Evolutionary conservation across 106 monocot species (phyloP), one percentile per base, ranked within the genome.

Genomic region (Platanthera guangdongensis): DNA sequence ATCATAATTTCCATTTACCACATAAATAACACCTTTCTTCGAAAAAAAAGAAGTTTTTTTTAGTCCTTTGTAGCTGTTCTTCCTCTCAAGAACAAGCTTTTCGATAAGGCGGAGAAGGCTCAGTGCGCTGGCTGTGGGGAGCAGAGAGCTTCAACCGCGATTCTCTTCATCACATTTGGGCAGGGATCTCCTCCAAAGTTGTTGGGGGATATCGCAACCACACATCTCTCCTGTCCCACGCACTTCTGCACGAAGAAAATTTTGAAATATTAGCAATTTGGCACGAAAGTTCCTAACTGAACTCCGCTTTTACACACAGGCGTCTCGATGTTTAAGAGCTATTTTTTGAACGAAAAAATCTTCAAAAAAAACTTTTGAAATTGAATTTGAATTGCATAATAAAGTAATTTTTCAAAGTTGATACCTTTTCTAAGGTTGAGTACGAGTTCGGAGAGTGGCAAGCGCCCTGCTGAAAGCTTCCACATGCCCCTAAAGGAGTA

Each of bases 121-220:
- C 51, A 72, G 51, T 72, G 72, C 22, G 18, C 7, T 9, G 51
- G 72, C 11, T 72, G 51, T 50, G 83, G 57, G 10, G 84, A 64
- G 53, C 95, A 97, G 13, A 91, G 51, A 4, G 93, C 96, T 83
- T 97, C 96, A 15, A 97, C 96, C 3, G 89, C 93, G 21, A 94
- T 84, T 73, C 81, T 84, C 81, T 97, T 97, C 84, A 86, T 79
- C 51, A 91, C 84, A 60, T 91, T 91, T 1, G 96, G 96, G 68
- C 96, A 97, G 54, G 96, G 96, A 77, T 97, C 96, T 50, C 94
- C 85, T 9, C 95, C 93, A 16, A 97, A 97, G 72, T 86, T 97
- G 70, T 72, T 77, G 11, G 81, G 65, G 13, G 96, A 84, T 75
- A 97, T 91, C 2, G 87, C 21, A 15, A 97, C 87, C 0, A 80